phyloP scores from a whole-genome alignment of 2,329 filamentous ascomycete species.

The Harringtonia lauricola region DNA sequence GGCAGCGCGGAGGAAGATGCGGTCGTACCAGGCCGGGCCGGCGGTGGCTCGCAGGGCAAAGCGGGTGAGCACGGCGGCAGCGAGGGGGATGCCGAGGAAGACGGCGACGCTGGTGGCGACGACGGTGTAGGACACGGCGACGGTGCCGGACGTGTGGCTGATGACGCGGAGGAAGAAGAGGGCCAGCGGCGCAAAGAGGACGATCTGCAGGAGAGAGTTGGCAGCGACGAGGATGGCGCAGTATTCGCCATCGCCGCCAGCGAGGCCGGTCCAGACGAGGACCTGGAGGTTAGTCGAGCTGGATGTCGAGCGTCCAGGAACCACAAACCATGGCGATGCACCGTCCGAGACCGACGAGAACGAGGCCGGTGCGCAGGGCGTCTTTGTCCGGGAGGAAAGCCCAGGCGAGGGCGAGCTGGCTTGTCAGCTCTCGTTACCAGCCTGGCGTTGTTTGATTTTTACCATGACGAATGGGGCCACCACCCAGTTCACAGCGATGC shows the following conservation, averaged over 20 bases:
- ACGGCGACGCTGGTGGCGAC: slow-evolving; percentile 74
- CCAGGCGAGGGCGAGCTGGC: slow-evolving; percentile 55
- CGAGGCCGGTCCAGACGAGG: slow-evolving; percentile 58
- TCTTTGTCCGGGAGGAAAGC: slow-evolving; percentile 50
- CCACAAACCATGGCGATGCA: slow-evolving; percentile 75
- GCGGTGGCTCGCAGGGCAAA: slow-evolving; percentile 44
- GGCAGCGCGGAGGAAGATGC: slow-evolving; percentile 56
- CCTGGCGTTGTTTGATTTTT: no score
- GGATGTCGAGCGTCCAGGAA: neutral
- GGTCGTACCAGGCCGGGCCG: slow-evolving; percentile 52
- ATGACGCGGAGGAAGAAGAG: slow-evolving; percentile 63
- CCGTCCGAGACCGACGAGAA: slow-evolving; percentile 72
- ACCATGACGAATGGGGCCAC: slow-evolving; percentile 77
- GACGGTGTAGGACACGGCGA: slow-evolving; percentile 43
- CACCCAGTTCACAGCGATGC: slow-evolving; percentile 71
- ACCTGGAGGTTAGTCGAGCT: slow-evolving; percentile 19
- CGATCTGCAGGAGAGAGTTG: slow-evolving; percentile 65
- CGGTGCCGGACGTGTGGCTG: slow-evolving; percentile 27
- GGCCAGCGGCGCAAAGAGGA: slow-evolving; percentile 59
- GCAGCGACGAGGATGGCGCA: slow-evolving; percentile 71
- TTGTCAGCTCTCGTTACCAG: no score
- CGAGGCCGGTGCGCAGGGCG: slow-evolving; percentile 53
- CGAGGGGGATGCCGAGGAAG: slow-evolving; percentile 77
- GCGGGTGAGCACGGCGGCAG: slow-evolving; percentile 66
- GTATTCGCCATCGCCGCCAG: slow-evolving; percentile 69